phyloP scores from a whole-genome alignment of 495 filamentous ascomycete genomes.

The Entonaema liquescens region DNA sequence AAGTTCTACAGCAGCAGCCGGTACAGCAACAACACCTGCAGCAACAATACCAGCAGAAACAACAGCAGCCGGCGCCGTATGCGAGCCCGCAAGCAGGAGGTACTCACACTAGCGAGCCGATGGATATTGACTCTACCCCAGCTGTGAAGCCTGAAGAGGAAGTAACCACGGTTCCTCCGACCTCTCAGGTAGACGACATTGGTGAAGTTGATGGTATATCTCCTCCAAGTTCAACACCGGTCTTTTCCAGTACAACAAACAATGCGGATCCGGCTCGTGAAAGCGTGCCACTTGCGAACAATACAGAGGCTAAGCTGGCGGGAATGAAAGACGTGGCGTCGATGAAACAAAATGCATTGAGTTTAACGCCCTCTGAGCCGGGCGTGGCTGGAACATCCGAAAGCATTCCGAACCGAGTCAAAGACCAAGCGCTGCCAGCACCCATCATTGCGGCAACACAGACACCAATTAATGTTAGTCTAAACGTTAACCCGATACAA shows the following conservation, averaged over 20 bases:
- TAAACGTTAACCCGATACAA: neutral
- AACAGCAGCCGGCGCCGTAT: neutral
- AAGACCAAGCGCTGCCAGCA: conserved; percentile 54
- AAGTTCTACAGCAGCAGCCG: neutral
- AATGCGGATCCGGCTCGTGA: conserved; percentile 66
- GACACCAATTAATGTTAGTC: conserved; percentile 4
- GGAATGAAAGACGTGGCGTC: conserved; percentile 33
- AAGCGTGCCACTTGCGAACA: conserved; percentile 51
- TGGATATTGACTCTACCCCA: conserved; percentile 37
- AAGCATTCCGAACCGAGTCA: conserved; percentile 45
- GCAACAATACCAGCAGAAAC: conserved; percentile 11
- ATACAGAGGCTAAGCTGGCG: conserved; percentile 43
- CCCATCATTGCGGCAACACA: conserved; percentile 31
- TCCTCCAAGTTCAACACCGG: conserved; percentile 54
- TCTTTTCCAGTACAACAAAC: conserved; percentile 54
- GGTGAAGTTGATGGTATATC: conserved; percentile 48
- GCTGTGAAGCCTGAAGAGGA: conserved; percentile 25
- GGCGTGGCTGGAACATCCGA: conserved; percentile 29
- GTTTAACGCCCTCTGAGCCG: conserved; percentile 16
- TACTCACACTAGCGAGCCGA: conserved; percentile 34
- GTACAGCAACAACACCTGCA: conserved; percentile 10
- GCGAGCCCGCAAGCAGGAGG: conserved; percentile 24
- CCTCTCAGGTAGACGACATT: conserved; percentile 10
- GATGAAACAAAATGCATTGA: conserved; percentile 20
- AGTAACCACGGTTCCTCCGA: conserved; percentile 2